These are phyloP conservation scores for Colletotrichum incanum DNA, from an alignment of 2,329 filamentous ascomycete species.

Conservation along the genomic window DNA sequence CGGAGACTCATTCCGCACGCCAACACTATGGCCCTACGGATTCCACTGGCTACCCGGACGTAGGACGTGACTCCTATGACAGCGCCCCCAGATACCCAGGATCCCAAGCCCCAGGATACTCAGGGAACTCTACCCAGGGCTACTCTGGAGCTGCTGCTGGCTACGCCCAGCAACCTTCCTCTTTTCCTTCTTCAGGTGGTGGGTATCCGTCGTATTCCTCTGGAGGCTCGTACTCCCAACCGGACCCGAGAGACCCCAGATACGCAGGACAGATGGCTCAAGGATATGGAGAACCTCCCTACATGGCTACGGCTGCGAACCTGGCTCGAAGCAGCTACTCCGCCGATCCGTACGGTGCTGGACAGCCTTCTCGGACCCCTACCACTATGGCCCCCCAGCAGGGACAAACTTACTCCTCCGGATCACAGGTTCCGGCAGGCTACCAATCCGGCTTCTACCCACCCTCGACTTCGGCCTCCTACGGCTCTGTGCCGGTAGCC, in stretches of 20 bases:
- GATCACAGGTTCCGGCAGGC: conserved; percentile 38
- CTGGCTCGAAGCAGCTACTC: conserved; percentile 26
- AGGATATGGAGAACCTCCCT: conserved; percentile 41
- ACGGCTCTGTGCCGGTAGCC: conserved; percentile 54
- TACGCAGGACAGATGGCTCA: conserved; percentile 38
- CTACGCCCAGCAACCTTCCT: conserved; percentile 41
- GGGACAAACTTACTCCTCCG: conserved; percentile 41
- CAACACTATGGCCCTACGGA: conserved; percentile 63
- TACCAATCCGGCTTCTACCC: conserved; percentile 49
- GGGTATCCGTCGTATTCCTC: conserved; percentile 43
- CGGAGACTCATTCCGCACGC: conserved; percentile 62
- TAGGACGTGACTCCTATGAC: conserved; percentile 59
- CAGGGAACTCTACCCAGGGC: conserved; percentile 56
- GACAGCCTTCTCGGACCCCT: conserved; percentile 37
- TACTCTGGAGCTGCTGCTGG: conserved; percentile 33
- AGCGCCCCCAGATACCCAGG: conserved; percentile 66
- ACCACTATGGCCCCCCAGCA: conserved; percentile 37
- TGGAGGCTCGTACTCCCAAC: conserved; percentile 43
- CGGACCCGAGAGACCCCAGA: conserved; percentile 42
- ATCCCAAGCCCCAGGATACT: conserved; percentile 65
- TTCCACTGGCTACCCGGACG: conserved; percentile 50
- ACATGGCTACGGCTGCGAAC: conserved; percentile 40
- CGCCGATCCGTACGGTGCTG: conserved; percentile 40
- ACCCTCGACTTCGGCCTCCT: conserved; percentile 27
- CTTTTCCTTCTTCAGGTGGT: conserved; percentile 38